Conservation (phyloP, 2,329 filamentous ascomycete species). For the Talaromyces atroroseus region DNA sequence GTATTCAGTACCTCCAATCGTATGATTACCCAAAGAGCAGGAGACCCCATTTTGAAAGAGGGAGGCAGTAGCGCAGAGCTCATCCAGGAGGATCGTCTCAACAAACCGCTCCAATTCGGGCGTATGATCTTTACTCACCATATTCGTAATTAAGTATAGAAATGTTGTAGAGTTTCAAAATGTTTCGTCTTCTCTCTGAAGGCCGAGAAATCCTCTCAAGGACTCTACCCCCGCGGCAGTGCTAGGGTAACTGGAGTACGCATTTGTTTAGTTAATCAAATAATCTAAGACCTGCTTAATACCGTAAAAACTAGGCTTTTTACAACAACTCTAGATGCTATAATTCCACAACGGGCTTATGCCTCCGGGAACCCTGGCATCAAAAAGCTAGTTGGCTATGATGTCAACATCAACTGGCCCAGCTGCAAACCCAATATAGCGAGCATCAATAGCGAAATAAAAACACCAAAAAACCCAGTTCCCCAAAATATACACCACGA, state of each 20-base stretch:
- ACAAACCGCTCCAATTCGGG: background rate
- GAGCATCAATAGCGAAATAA: background rate
- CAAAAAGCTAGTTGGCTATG: no score
- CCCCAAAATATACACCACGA: constrained; percentile 11
- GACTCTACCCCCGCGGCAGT: no score
- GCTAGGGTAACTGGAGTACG: no score
- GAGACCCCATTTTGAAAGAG: background rate
- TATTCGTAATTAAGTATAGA: background rate
- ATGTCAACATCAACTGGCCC: no score
- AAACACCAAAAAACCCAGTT: background rate
- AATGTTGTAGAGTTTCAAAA: background rate
- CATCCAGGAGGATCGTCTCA: background rate
- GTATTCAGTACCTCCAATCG: background rate
- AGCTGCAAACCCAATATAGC: background rate
- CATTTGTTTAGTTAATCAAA: no score
- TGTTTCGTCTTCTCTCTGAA: background rate
- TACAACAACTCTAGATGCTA: no score
- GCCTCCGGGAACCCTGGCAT: no score
- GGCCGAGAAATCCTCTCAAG: no score
- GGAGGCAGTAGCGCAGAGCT: constrained; percentile 3
- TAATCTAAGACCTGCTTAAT: no score
- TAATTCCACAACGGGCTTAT: no score
- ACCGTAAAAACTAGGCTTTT: no score
- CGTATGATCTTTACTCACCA: background rate
- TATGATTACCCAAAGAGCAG: background rate